Conservation (phyloP, 306 rosid genomes). For the Canavalia gladiata region DNA sequence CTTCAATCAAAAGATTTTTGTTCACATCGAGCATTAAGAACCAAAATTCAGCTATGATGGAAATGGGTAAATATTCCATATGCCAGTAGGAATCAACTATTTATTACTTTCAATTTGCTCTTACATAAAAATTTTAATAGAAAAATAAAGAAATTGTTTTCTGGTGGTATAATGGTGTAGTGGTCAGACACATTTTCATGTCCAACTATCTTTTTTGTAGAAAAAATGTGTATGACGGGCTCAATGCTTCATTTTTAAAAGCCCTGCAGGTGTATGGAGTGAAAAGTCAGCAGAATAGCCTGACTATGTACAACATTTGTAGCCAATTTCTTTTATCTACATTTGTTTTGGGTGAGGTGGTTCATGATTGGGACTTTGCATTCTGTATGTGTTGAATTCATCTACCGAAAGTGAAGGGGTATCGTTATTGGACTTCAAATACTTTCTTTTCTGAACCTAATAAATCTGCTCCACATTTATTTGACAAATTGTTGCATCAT, state of each 20-base stretch:
- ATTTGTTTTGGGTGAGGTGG: conserved; percentile 36
- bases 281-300: conserved; percentile 36
- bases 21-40: neutral
- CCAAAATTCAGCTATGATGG: conserved; percentile 6
- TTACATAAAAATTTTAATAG: conserved; percentile 29
- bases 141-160: conserved; percentile 43
- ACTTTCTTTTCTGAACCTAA: conserved; percentile 39
- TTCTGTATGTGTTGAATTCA: conserved; percentile 27
- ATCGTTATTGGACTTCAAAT: conserved; percentile 3
- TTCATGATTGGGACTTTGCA: conserved; percentile 33
- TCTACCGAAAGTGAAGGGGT: neutral
- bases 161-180: conserved; percentile 9
- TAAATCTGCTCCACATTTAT: conserved; percentile 44
- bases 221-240: conserved; percentile 37
- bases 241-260: conserved; percentile 42
- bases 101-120: conserved; percentile 48
- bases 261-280: conserved; percentile 46
- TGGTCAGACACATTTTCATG: conserved; percentile 27
- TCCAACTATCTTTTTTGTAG: neutral
- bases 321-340: conserved; percentile 60
- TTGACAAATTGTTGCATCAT: conserved; percentile 37
- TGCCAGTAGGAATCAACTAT: conserved; percentile 16
- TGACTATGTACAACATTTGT: conserved; percentile 51
- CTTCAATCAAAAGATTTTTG: conserved; percentile 34
- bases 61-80: neutral